Conservation (phyloP, 1,139 yeast species). For the Scheffersomyces parashehatae region DNA sequence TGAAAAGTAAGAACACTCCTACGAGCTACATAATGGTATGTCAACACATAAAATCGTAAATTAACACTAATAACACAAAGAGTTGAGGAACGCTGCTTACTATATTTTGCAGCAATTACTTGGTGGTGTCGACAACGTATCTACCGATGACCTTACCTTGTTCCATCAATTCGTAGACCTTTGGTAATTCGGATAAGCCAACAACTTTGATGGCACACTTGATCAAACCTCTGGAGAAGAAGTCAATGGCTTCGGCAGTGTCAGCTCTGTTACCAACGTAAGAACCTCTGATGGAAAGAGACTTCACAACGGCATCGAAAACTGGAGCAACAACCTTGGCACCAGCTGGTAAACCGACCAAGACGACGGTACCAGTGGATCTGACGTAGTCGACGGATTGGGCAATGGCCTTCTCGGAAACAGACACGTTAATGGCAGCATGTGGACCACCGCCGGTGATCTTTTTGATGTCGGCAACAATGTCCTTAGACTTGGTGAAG, state of each 20-base stretch:
- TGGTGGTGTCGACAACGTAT: constrained; percentile 59
- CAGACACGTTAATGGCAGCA: constrained; percentile 79
- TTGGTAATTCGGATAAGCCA: constrained; percentile 60
- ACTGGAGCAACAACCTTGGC: constrained; percentile 64
- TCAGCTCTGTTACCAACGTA: constrained; percentile 83
- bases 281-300: constrained; percentile 68
- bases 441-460: constrained; percentile 55
- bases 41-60: neutral
- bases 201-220: constrained; percentile 67
- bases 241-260: constrained; percentile 74
- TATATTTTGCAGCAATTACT: constrained; percentile 11
- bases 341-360: constrained; percentile 79
- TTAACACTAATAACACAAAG: neutral
- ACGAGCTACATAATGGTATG: too few species aligned
- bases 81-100: neutral
- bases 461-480: constrained; percentile 27
- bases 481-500: constrained; percentile 46
- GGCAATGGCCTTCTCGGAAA: constrained; percentile 69
- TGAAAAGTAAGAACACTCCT: too few species aligned
- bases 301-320: constrained; percentile 64
- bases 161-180: constrained; percentile 66
- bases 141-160: constrained; percentile 74
- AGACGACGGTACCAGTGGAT: constrained; percentile 73
- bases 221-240: constrained; percentile 69
- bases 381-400: constrained; percentile 72